These are phyloP conservation scores for Pulicaria dysenterica DNA, from an alignment of 129 eudicot species.

Conservation along the genomic window DNA sequence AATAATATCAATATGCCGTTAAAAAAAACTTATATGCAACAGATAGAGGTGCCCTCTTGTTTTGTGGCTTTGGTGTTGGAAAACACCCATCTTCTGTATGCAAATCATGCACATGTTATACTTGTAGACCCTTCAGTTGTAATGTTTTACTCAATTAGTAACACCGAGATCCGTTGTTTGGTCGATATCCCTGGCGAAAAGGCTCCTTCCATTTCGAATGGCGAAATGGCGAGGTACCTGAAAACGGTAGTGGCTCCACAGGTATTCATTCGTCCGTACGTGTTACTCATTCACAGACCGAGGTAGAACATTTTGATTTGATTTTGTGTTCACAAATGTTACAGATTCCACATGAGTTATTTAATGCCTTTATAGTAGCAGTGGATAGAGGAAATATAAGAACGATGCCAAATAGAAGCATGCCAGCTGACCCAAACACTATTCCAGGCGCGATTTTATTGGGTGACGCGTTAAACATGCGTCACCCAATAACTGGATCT, in stretches of 20 bases:
- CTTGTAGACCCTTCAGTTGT: constrained; percentile 44
- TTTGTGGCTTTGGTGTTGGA: constrained; percentile 51
- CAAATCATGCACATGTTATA: constrained; percentile 46
- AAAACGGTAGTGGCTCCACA: constrained; percentile 53
- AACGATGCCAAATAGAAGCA: constrained; percentile 55
- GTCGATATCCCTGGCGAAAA: constrained; percentile 53
- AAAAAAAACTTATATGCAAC: too few relatives aligned
- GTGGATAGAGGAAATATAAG: constrained; percentile 48
- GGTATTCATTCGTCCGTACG: constrained; percentile 15
- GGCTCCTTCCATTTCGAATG: constrained; percentile 47
- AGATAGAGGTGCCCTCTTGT: constrained; percentile 55
- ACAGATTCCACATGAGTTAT: constrained; percentile 53
- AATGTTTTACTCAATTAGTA: constrained; percentile 45
- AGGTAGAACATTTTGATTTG: too few relatives aligned
- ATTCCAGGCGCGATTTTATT: constrained; percentile 54
- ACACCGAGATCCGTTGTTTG: constrained; percentile 31
- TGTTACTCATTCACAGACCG: background rate
- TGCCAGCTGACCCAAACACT: constrained; percentile 53
- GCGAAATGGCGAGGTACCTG: constrained; percentile 44
- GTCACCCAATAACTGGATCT: constrained; percentile 60
- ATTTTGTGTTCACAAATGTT: constrained; percentile 6
- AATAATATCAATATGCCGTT: background rate
- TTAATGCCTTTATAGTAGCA: constrained; percentile 42
- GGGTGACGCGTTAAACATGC: constrained; percentile 63
- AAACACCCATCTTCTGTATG: constrained; percentile 38